A percentile compares a stretch with the other conserved stretches of the same genome.
Conservation (phyloP, 2,329 filamentous ascomycete genomes). For the Paradendryphiella salina region DNA sequence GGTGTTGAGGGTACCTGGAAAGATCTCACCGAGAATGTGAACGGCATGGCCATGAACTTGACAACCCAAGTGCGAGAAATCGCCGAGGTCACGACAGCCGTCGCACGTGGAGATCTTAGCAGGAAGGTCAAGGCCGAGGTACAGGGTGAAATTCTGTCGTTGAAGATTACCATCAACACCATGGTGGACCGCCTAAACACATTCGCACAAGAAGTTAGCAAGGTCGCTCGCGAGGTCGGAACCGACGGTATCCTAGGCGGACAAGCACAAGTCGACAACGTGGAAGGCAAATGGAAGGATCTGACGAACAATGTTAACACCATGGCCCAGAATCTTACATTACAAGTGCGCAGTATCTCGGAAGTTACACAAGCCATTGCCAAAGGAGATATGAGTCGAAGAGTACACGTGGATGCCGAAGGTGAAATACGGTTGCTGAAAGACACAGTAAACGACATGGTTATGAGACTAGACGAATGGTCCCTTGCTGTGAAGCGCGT, state of each 20-base stretch:
- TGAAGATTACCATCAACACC: slow-evolving; percentile 84
- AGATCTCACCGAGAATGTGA: slow-evolving; percentile 58
- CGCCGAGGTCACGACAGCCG: slow-evolving; percentile 57
- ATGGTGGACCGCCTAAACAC: slow-evolving; percentile 68
- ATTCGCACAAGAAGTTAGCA: slow-evolving; percentile 67
- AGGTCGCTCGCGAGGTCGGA: slow-evolving; percentile 66
- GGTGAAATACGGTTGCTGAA: slow-evolving; percentile 93
- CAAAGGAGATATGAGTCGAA: slow-evolving; percentile 92
- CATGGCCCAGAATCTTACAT: slow-evolving; percentile 66
- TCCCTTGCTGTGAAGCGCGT: slow-evolving; percentile 95
- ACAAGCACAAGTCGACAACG: slow-evolving; percentile 66
- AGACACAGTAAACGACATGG: slow-evolving; percentile 99
- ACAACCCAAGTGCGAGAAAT: slow-evolving; percentile 59
- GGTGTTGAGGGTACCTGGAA: slow-evolving; percentile 59
- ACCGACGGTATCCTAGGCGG: slow-evolving; percentile 67
- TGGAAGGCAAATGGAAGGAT: slow-evolving; percentile 69
- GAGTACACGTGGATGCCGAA: slow-evolving; percentile 92
- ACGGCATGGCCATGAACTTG: slow-evolving; percentile 58
- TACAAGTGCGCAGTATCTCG: slow-evolving; percentile 83
- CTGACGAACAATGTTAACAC: slow-evolving; percentile 69
- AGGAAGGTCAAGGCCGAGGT: slow-evolving; percentile 58
- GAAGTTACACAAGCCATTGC: slow-evolving; percentile 94
- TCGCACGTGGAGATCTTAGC: slow-evolving; percentile 56
- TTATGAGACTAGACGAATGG: slow-evolving; percentile 91
- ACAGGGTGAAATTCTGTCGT: slow-evolving; percentile 55